Conservation (phyloP, 345 rosid genomes). For the Capsella bursapastoris region DNA sequence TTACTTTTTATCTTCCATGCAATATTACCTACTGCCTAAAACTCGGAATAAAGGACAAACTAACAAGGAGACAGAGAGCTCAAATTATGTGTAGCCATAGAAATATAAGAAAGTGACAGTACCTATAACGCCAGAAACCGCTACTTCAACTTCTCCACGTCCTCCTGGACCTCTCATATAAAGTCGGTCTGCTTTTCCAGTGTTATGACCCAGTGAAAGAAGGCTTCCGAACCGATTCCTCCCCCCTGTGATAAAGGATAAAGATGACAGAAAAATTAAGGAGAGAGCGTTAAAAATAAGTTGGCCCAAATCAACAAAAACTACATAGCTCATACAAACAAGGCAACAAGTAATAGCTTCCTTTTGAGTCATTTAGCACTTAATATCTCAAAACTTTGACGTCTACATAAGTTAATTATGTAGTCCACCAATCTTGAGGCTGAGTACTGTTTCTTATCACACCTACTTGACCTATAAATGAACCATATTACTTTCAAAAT, state of each 20-base stretch:
- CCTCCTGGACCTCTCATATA: constrained; percentile 99
- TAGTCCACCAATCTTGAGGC: constrained; percentile 8
- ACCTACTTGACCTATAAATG: background rate
- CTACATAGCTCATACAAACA: background rate
- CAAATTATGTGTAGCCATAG: constrained; percentile 22
- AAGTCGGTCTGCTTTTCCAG: constrained; percentile 82
- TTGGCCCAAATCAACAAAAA: background rate
- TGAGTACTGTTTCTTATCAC: background rate
- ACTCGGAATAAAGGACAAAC: background rate
- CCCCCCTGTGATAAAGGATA: constrained; percentile 58
- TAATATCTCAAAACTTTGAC: background rate
- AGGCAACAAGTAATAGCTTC: constrained; percentile 18
- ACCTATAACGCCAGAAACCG: constrained; percentile 95
- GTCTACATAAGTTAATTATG: constrained; percentile 2
- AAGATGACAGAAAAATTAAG: background rate
- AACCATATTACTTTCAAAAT: constrained; percentile 9
- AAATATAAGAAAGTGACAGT: constrained; percentile 25
- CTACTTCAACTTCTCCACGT: constrained; percentile 98
- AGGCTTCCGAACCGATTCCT: constrained; percentile 85
- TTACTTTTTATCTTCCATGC: constrained; percentile 6
- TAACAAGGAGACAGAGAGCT: background rate
- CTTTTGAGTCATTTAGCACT: background rate
- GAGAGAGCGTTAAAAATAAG: constrained; percentile 4
- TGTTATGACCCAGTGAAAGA: constrained; percentile 69
- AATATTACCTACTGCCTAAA: background rate